These are phyloP conservation scores for Candida khao-thaluensis DNA, from an alignment of 805 yeast genomes.

Conservation along the genomic window DNA sequence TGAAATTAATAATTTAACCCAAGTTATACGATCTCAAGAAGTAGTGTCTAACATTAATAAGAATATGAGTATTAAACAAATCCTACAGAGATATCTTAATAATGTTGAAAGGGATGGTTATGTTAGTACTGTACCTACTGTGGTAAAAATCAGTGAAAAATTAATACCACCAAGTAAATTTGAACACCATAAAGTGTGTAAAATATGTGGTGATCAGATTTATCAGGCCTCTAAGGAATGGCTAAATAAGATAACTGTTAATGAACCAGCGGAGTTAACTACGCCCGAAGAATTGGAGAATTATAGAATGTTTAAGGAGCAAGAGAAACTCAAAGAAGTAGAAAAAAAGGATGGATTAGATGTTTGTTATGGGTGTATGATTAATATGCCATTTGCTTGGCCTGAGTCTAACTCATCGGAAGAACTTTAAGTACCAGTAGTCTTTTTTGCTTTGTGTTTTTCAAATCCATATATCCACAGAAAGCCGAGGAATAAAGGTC, in stretches of 20 bases:
- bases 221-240: slow-evolving; percentile 61
- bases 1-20: slow-evolving; percentile 38
- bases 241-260: slow-evolving; percentile 68
- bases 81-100: slow-evolving; percentile 69
- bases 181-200: slow-evolving; percentile 35
- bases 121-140: slow-evolving; percentile 89
- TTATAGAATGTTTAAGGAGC: background rate
- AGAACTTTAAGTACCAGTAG: no score
- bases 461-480: no score
- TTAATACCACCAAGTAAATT: slow-evolving; percentile 48
- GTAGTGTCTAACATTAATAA: slow-evolving; percentile 48
- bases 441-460: no score
- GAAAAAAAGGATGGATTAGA: slow-evolving; percentile 15
- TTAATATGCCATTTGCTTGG: slow-evolving; percentile 45
- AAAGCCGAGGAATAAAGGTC: no score
- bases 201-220: slow-evolving; percentile 54
- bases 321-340: slow-evolving; percentile 7
- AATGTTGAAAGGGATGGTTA: slow-evolving; percentile 69
- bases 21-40: slow-evolving; percentile 22
- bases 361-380: slow-evolving; percentile 79
- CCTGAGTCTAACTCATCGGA: no score
- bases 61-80: slow-evolving; percentile 78
- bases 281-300: slow-evolving; percentile 33
- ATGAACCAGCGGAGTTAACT: slow-evolving; percentile 48
- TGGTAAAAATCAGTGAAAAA: slow-evolving; percentile 84